A percentile compares a stretch with the other conserved stretches of the same genome.
Conservation (phyloP, 305 asterid genomes). For the Fraxinus angustifolia region DNA sequence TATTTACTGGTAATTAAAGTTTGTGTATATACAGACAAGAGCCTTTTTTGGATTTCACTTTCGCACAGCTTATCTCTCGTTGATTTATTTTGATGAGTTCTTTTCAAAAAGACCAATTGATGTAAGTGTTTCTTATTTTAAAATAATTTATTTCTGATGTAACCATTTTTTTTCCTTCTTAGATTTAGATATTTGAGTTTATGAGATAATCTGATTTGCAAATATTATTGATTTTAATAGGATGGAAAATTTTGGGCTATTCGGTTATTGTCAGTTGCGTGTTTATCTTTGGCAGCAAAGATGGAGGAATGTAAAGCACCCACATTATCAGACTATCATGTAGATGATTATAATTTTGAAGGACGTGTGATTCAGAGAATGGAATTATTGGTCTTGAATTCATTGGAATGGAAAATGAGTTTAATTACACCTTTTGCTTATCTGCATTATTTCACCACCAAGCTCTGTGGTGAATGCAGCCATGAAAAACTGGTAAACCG, state of each 20-base stretch:
- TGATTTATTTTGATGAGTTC: constrained; percentile 35
- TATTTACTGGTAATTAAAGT: background rate
- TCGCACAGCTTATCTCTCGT: constrained; percentile 34
- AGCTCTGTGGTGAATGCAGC: constrained; percentile 27
- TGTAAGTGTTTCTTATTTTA: constrained; percentile 22
- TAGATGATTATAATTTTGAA: constrained; percentile 27
- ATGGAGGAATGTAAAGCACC: constrained; percentile 40
- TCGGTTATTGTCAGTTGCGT: constrained; percentile 41
- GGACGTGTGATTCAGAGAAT: constrained; percentile 30
- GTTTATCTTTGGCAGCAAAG: constrained; percentile 56
- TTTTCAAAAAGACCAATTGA: constrained; percentile 18
- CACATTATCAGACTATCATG: constrained; percentile 24
- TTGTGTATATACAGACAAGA: constrained; percentile 31
- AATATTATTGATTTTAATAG: constrained; percentile 21
- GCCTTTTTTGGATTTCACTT: constrained; percentile 30
- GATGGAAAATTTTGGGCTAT: constrained; percentile 36
- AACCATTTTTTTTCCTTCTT: background rate
- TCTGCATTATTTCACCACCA: constrained; percentile 32
- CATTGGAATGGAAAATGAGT: constrained; percentile 48
- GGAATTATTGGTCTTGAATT: constrained; percentile 37
- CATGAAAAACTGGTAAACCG: constrained; percentile 13
- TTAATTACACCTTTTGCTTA: constrained; percentile 40
- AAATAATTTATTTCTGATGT: background rate
- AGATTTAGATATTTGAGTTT: background rate
- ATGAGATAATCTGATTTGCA: background rate